Evolutionary conservation across 1,284 basidiomycete genomes (phyloP), one percentile per base, ranked within the genome.

Genomic region (Irpex rosettiformis): DNA sequence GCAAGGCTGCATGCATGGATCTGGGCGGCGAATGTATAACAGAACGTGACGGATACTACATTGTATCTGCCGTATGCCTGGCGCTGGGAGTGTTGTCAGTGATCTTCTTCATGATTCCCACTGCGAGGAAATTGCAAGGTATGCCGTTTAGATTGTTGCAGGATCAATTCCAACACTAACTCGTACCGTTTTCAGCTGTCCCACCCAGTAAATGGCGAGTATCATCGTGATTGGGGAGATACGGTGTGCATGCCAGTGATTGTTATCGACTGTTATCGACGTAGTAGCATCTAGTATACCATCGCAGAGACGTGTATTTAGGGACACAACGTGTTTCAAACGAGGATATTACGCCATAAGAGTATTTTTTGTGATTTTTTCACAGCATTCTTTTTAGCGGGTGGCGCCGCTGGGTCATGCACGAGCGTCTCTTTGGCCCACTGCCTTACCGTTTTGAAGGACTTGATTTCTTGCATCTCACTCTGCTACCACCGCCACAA

Each of bases 11-110:
- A 1, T 99, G 97, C 73, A 76, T 80, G 7, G 83, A 87, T 1
- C 78, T 92, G 27, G 88, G 84, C 10, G 96, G 97, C 1, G 73
- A 79, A 51, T 99, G 97, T 73, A 74, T 89, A 53, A 92, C 89
- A 1, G 84, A 92, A 69, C 82, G 84, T 28, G 97, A 99, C 71
- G 96, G 97, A 1, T 99, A 97, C 74, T 99, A 95, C 73, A 84
- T 87, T 64, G 88, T 96, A 57, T 91, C 89, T 22, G 84, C 76
- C 5, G 70, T 94, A 21, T 98, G 96, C 74, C 79, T 98, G 61
- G 70, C 75, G 4, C 75, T 95, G 45, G 95, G 94, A 4, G 78
- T 87, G 3, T 61, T 86, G 1, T 80, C 94, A 61, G 77, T 98
- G 42, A 64, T 94, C 24, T 75, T 79, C 37, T 95, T 89, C 70